A percentile compares a stretch with the other conserved stretches of the same genome.
These are phyloP conservation scores for Coprinopsis strossmayeri DNA, from an alignment of 768 basidiomycete species.

Conservation along the genomic window DNA sequence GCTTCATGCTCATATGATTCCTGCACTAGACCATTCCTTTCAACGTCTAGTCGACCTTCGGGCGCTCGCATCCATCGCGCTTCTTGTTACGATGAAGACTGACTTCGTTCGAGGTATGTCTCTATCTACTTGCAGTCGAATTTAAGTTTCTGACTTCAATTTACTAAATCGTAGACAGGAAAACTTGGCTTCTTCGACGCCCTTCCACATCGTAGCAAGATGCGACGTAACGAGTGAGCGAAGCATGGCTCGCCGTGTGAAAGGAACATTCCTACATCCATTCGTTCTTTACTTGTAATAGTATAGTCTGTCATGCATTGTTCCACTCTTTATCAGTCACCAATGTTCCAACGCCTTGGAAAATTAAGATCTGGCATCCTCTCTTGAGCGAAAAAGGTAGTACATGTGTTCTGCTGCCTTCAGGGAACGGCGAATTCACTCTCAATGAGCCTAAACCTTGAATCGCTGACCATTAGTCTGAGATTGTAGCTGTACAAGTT, in stretches of 20 bases:
- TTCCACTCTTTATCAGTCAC: too few species aligned
- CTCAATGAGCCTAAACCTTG: too few species aligned
- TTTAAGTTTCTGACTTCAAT: too few species aligned
- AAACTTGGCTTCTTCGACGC: slow-evolving; percentile 40
- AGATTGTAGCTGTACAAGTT: too few species aligned
- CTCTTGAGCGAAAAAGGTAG: too few species aligned
- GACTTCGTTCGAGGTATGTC: slow-evolving; percentile 47
- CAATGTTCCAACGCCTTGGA: too few species aligned
- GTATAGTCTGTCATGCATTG: too few species aligned
- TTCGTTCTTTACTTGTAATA: too few species aligned
- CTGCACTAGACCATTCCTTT: slow-evolving; percentile 26
- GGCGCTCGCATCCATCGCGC: slow-evolving; percentile 68
- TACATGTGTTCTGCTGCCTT: too few species aligned
- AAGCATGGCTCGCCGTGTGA: slow-evolving; percentile 64
- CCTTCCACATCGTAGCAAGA: slow-evolving; percentile 61
- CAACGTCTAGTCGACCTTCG: slow-evolving; percentile 49
- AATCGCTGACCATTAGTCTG: too few species aligned
- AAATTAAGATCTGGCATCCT: too few species aligned
- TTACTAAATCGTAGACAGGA: slow-evolving; percentile 19
- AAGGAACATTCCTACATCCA: slow-evolving; percentile 33
- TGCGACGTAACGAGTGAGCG: slow-evolving; percentile 69
- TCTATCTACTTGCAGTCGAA: slow-evolving; percentile 4
- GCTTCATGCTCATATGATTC: not conserved
- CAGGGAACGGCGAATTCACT: too few species aligned
- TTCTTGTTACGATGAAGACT: slow-evolving; percentile 57